Evolutionary conservation across 2,329 filamentous ascomycete species (phyloP).

Genomic region (Fusarium bulbicola): DNA sequence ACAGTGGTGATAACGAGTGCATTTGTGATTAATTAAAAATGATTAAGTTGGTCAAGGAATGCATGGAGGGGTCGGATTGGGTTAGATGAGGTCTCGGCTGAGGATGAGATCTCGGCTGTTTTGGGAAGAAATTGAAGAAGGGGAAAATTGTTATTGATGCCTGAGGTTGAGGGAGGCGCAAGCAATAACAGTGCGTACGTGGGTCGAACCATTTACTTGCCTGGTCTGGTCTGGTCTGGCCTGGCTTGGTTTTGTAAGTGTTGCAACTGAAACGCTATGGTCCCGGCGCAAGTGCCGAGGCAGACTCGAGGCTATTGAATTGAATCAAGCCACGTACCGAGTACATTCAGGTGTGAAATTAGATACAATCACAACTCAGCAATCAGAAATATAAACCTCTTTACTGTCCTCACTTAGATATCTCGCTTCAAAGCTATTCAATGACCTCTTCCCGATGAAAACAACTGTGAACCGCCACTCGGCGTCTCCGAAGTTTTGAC

Average conservation of each 20-base stretch:
- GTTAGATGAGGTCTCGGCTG: neutral
- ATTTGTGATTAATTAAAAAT: neutral
- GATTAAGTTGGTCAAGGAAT: constrained; percentile 4
- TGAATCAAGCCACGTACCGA: neutral
- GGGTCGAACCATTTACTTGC: neutral
- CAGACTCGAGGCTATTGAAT: neutral
- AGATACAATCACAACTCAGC: accelerated
- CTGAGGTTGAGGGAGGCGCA: neutral
- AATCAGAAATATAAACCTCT: no score
- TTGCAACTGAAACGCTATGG: neutral
- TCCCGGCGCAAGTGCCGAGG: neutral
- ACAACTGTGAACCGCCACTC: neutral
- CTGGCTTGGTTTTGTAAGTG: neutral
- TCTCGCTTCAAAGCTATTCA: accelerated
- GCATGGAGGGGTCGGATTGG: neutral
- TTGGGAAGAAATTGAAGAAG: neutral
- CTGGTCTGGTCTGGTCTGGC: neutral
- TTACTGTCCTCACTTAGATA: accelerated
- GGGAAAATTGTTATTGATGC: neutral
- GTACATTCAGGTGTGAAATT: neutral
- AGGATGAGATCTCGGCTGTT: neutral
- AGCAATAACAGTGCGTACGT: neutral
- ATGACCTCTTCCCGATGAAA: neutral
- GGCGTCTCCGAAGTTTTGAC: neutral
- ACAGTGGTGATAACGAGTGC: neutral